These are phyloP conservation scores for Trametes maxima DNA, from an alignment of 768 basidiomycete genomes.

Conservation along the genomic window DNA sequence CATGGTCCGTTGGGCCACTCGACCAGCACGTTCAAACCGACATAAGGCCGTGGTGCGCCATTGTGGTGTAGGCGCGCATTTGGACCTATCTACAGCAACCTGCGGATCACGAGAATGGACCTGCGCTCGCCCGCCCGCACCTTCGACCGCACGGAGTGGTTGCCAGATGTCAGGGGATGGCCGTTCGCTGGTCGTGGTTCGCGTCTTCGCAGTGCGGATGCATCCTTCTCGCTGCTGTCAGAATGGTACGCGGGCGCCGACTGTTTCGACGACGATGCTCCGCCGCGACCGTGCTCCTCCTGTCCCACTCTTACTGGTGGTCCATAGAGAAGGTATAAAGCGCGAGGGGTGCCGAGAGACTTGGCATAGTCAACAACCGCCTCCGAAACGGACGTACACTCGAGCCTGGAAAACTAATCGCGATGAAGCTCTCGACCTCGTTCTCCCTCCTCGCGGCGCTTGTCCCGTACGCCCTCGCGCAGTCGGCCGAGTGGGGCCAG, in stretches of 20 bases:
- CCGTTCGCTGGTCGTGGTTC: not conserved
- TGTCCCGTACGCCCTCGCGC: constrained; percentile 30
- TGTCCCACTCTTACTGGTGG: not conserved
- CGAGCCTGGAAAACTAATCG: not conserved
- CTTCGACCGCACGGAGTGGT: not conserved
- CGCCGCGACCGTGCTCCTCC: not conserved
- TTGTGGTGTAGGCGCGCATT: not conserved
- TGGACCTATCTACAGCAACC: too few relatives aligned
- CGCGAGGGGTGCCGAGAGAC: constrained; percentile 5
- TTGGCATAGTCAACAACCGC: constrained; percentile 14
- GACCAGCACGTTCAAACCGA: not conserved
- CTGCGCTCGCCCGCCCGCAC: not conserved
- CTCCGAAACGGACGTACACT: not conserved
- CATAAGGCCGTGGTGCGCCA: constrained; percentile 10
- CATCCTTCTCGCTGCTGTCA: not conserved
- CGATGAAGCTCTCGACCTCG: constrained; percentile 29
- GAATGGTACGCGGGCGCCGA: constrained; percentile 3
- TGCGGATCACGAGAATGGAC: constrained; percentile 2
- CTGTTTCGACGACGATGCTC: constrained; percentile 19
- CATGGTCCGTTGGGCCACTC: not conserved
- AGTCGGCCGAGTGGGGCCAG: constrained; percentile 33
- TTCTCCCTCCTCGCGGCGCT: constrained; percentile 33
- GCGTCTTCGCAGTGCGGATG: not conserved
- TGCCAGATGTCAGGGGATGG: constrained; percentile 5
- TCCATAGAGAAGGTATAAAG: constrained; percentile 14